A percentile compares a stretch with the other conserved stretches of the same genome.
phyloP scores from a whole-genome alignment of 108 stramenopile genomes.

The Nitzschia putrida region DNA sequence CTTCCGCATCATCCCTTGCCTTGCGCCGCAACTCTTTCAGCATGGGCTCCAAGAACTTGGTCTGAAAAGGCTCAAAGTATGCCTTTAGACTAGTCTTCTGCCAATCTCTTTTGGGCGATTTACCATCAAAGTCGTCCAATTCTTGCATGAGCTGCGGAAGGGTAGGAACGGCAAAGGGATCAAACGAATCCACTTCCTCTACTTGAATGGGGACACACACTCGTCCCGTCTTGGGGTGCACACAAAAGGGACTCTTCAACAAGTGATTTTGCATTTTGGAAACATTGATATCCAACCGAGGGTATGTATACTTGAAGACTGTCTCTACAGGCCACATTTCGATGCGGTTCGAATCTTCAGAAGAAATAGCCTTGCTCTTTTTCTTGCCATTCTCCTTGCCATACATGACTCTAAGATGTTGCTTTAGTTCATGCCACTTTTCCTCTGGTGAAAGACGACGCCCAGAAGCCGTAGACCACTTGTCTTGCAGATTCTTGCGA shows the following conservation, averaged over 20 bases:
- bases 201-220: slow-evolving; percentile 97
- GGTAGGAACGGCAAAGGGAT: slow-evolving; percentile 89
- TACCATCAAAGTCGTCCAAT: slow-evolving; percentile 54
- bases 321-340: slow-evolving; percentile 89
- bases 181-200: slow-evolving; percentile 66
- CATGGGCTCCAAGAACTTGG: slow-evolving; percentile 81
- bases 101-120: slow-evolving; percentile 52
- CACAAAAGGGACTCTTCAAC: slow-evolving; percentile 97
- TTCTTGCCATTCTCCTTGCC: slow-evolving; percentile 5
- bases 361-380: slow-evolving; percentile 17
- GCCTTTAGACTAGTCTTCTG: slow-evolving; percentile 82
- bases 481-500: slow-evolving; percentile 46
- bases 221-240: slow-evolving; percentile 98
- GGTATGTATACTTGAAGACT: slow-evolving; percentile 93
- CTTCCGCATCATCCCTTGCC: slow-evolving; percentile 64
- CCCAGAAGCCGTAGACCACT: slow-evolving; percentile 56
- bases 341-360: slow-evolving; percentile 45
- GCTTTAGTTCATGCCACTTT: slow-evolving; percentile 85
- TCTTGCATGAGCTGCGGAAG: slow-evolving; percentile 72
- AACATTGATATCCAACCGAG: slow-evolving; percentile 99
- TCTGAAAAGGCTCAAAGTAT: slow-evolving; percentile 76
- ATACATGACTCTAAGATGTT: slow-evolving; percentile 55
- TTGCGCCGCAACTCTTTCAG: slow-evolving; percentile 64
- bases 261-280: slow-evolving; percentile 99
- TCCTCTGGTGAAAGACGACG: slow-evolving; percentile 48